These are phyloP conservation scores for Acrodontium crateriforme DNA, from an alignment of 2,329 filamentous ascomycete species.

Conservation along the genomic window DNA sequence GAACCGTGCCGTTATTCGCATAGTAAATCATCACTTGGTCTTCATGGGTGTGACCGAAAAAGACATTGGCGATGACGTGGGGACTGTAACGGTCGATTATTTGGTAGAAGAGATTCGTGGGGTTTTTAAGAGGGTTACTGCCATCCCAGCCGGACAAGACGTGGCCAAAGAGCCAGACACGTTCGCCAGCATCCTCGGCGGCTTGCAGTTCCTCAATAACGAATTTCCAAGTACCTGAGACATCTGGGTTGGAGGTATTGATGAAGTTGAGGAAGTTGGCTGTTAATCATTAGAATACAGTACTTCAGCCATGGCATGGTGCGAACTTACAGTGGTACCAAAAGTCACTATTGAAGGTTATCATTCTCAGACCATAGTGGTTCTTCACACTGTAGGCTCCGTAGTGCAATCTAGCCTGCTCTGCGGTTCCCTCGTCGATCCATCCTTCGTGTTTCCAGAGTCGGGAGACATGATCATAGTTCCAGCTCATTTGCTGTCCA, in stretches of 20 bases:
- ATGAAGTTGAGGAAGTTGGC: slow-evolving; percentile 37
- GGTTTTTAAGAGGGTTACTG: slow-evolving; percentile 39
- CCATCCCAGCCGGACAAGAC: slow-evolving; percentile 45
- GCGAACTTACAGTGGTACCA: slow-evolving; percentile 22
- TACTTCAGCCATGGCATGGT: not conserved
- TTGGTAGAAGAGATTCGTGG: slow-evolving; percentile 40
- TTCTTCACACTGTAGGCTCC: slow-evolving; percentile 43
- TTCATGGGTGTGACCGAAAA: slow-evolving; percentile 43
- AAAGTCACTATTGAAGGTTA: slow-evolving; percentile 41
- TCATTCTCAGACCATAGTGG: slow-evolving; percentile 38
- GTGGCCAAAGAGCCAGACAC: slow-evolving; percentile 42
- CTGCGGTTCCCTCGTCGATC: slow-evolving; percentile 33
- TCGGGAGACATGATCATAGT: slow-evolving; percentile 41
- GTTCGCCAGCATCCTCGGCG: slow-evolving; percentile 38
- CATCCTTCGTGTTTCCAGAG: slow-evolving; percentile 44
- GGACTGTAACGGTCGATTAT: slow-evolving; percentile 42
- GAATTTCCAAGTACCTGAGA: slow-evolving; percentile 35
- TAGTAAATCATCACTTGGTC: slow-evolving; percentile 43
- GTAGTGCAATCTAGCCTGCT: slow-evolving; percentile 39
- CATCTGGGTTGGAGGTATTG: slow-evolving; percentile 39
- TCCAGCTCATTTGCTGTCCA: slow-evolving; percentile 44
- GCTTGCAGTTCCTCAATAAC: slow-evolving; percentile 39
- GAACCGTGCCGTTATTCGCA: slow-evolving; percentile 33
- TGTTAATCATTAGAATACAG: too few species aligned
- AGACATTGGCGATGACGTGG: slow-evolving; percentile 41